phyloP scores from a whole-genome alignment of 345 rosid genomes.

The Atalantia buxifolia region DNA sequence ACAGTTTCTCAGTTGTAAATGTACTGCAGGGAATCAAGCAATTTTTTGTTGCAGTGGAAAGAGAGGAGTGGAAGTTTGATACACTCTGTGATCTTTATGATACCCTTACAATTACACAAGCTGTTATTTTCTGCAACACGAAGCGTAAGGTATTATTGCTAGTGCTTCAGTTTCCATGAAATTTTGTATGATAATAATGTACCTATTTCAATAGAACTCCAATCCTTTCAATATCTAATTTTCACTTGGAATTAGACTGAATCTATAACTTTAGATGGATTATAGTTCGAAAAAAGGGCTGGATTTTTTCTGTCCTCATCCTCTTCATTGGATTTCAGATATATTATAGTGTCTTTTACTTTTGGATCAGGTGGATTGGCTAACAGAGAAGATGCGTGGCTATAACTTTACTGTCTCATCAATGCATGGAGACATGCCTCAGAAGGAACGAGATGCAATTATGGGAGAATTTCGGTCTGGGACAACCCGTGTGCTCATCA shows the following conservation, averaged over 20 bases:
- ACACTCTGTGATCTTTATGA: slow-evolving; percentile 95
- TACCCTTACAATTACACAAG: slow-evolving; percentile 89
- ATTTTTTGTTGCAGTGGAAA: slow-evolving; percentile 92
- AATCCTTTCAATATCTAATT: neutral
- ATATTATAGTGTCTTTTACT: neutral
- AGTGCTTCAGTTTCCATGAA: neutral
- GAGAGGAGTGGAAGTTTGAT: slow-evolving; percentile 98
- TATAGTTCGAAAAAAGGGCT: neutral
- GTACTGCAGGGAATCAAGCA: slow-evolving; percentile 86
- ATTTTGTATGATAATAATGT: neutral
- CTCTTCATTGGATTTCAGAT: neutral
- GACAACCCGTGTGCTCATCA: slow-evolving; percentile 87
- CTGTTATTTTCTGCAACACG: slow-evolving; percentile 98
- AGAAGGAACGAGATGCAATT: slow-evolving; percentile 91
- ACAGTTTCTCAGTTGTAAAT: slow-evolving; percentile 1
- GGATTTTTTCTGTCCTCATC: neutral
- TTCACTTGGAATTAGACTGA: neutral
- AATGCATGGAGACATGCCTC: slow-evolving; percentile 99
- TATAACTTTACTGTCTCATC: slow-evolving; percentile 90
- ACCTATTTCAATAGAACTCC: neutral
- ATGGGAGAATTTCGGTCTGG: slow-evolving; percentile 81
- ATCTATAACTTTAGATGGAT: neutral
- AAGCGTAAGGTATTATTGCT: slow-evolving; percentile 70
- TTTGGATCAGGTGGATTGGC: slow-evolving; percentile 84
- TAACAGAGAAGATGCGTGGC: slow-evolving; percentile 95